A percentile compares a stretch with the other conserved stretches of the same genome.
phyloP scores from a whole-genome alignment of 108 stramenopile genomes.

The Epithemia pelagica region DNA sequence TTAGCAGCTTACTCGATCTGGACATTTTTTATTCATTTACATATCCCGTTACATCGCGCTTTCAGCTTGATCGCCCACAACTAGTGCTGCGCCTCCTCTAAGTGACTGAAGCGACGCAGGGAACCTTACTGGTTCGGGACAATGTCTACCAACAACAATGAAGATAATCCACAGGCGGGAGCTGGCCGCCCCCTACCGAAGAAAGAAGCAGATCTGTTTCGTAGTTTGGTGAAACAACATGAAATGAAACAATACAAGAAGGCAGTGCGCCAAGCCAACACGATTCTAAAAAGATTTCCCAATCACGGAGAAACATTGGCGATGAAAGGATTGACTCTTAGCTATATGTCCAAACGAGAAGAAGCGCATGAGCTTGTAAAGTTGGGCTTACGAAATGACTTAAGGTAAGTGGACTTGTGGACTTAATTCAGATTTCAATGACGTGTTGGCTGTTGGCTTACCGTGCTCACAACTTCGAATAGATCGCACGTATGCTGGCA shows the following conservation, averaged over 20 bases:
- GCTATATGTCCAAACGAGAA: slow-evolving; percentile 63
- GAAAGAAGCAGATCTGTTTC: slow-evolving; percentile 91
- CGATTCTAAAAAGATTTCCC: slow-evolving; percentile 91
- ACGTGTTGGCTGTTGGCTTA: background rate
- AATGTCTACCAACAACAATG: background rate
- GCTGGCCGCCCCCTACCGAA: slow-evolving; percentile 82
- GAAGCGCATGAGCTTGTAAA: slow-evolving; percentile 94
- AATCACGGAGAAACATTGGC: slow-evolving; percentile 96
- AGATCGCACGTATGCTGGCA: slow-evolving; percentile 99
- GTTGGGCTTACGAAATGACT: slow-evolving; percentile 83
- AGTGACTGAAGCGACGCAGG: no score
- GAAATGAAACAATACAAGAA: slow-evolving; percentile 99
- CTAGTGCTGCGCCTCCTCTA: no score
- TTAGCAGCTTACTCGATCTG: no score
- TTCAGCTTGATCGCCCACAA: no score
- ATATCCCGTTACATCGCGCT: no score
- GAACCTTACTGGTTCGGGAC: no score
- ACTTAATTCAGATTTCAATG: background rate
- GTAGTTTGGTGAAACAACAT: slow-evolving; percentile 85
- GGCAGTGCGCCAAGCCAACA: slow-evolving; percentile 86
- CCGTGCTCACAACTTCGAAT: background rate
- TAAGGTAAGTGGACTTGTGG: slow-evolving; percentile 61
- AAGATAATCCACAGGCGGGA: slow-evolving; percentile 61
- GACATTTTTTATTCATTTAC: no score
- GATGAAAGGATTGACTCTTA: slow-evolving; percentile 93